Evolutionary conservation across 345 rosid genomes (phyloP), one percentile per base, ranked within the genome.

Genomic region (Salix caprea): DNA sequence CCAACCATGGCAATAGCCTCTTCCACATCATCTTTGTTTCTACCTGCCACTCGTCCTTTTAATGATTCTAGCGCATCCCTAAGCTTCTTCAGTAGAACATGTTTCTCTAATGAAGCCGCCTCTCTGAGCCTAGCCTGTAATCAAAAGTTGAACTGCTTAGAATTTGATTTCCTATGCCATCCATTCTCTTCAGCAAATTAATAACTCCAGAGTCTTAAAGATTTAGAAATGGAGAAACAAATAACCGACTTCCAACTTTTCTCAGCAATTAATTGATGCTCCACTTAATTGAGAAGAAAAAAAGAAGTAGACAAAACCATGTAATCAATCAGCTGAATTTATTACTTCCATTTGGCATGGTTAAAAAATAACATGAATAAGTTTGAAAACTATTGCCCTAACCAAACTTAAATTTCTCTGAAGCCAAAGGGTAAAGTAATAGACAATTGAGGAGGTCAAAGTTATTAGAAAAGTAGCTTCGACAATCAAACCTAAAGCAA

Each of bases 51-150:
- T 62, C 92, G 92, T 72, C 99, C 98, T 86, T 82, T 90, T 72
- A 96, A 80, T 37, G 96, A 91, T 84, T 94, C 97, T 75, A 96
- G 76, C 10, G 96, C 97, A 88, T 94, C 98, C 78, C 98, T 85
- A 71, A 96, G 94, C 89, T 96, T 96, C 91, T 94, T 94, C 85
- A 96, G 72, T 81, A 96, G 94, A 74, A 96, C 96, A 88, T 96
- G 99, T 71, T 94, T 96, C 87, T 94, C 98, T 86, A 96, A 77
- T 13, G 97, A 96, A 69, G 94, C 95, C 79, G 93, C 98, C 82
- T 91, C 97, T 79, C 91, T 86, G 65, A 94, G 89, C 85, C 88
- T 91, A 44, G 97, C 97, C 98, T 96, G 97, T 82, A 86, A 71
- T 68, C 77, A 76, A 40, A 16, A 74, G 70, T 78, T 60, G 34